These are phyloP conservation scores for Termitomyces sp. DNA, from an alignment of 768 basidiomycete genomes.

Conservation along the genomic window DNA sequence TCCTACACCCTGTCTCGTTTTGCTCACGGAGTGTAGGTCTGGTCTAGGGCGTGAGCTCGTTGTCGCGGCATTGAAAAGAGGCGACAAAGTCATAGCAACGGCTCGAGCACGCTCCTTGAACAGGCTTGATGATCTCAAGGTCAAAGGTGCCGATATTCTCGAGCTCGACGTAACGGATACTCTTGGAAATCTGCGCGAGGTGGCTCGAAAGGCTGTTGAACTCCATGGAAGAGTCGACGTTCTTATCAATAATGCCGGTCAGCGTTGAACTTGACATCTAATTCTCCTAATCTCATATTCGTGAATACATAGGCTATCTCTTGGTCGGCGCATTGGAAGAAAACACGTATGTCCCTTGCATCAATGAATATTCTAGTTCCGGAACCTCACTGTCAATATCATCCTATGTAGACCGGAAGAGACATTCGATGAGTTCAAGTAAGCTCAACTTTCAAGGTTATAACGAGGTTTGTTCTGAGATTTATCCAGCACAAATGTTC, in stretches of 20 bases:
- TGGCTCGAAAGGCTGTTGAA: constrained; percentile 32
- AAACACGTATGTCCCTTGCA: constrained; percentile 21
- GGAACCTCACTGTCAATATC: neutral
- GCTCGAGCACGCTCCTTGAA: constrained; percentile 33
- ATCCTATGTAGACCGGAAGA: constrained; percentile 34
- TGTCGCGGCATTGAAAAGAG: constrained; percentile 36
- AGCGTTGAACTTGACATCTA: neutral
- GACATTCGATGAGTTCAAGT: constrained; percentile 33
- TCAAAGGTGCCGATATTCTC: constrained; percentile 34
- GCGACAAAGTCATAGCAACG: constrained; percentile 48
- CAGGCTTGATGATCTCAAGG: constrained; percentile 33
- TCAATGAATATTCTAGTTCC: neutral
- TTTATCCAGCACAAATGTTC: constrained; percentile 19
- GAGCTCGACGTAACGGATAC: constrained; percentile 35
- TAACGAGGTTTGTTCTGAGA: no score
- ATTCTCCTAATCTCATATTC: neutral
- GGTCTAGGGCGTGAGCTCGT: constrained; percentile 32
- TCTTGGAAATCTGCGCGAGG: constrained; percentile 29
- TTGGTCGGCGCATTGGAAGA: constrained; percentile 30
- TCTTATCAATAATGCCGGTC: constrained; percentile 44
- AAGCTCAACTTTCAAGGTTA: constrained; percentile 1
- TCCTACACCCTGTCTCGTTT: neutral
- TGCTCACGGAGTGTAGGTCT: neutral
- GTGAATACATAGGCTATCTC: constrained; percentile 27
- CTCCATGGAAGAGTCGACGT: constrained; percentile 43